These are phyloP conservation scores for Punctularia strigosozonata DNA, from an alignment of 768 basidiomycete species.

Conservation along the genomic window DNA sequence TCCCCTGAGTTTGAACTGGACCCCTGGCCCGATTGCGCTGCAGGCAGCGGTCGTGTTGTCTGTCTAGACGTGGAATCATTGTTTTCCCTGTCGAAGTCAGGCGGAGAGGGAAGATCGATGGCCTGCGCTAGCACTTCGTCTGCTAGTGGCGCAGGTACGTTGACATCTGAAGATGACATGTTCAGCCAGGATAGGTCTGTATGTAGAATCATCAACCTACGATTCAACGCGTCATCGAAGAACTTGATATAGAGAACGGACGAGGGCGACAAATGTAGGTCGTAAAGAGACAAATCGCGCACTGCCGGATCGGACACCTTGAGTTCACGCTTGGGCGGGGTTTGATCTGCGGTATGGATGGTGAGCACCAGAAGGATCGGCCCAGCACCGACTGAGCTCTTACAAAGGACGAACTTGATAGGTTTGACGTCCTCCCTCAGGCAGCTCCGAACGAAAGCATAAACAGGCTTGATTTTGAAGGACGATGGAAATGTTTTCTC, in stretches of 20 bases:
- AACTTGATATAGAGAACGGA: constrained; percentile 71
- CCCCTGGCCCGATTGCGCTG: constrained; percentile 4
- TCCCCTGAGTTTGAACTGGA: too few species aligned
- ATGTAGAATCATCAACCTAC: constrained; percentile 24
- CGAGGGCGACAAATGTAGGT: constrained; percentile 71
- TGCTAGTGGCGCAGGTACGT: constrained; percentile 53
- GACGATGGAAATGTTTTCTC: constrained; percentile 71
- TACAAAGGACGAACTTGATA: constrained; percentile 79
- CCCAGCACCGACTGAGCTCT: constrained; percentile 16
- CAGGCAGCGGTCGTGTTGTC: constrained; percentile 3
- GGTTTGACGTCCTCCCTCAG: constrained; percentile 67
- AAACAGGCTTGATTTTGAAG: constrained; percentile 71
- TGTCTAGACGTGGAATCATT: constrained; percentile 3
- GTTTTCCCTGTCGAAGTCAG: constrained; percentile 18
- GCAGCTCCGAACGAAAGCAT: constrained; percentile 69
- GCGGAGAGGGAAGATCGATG: constrained; percentile 55
- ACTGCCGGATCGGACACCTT: constrained; percentile 70
- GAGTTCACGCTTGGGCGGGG: constrained; percentile 72
- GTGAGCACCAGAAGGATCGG: too few species aligned
- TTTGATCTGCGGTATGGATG: constrained; percentile 50
- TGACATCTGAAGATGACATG: constrained; percentile 28
- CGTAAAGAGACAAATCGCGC: constrained; percentile 51
- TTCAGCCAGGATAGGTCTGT: background rate
- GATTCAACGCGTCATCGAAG: constrained; percentile 58
- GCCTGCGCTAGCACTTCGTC: constrained; percentile 44